phyloP scores from a whole-genome alignment of 768 basidiomycete genomes.

The Paxillus involutus region DNA sequence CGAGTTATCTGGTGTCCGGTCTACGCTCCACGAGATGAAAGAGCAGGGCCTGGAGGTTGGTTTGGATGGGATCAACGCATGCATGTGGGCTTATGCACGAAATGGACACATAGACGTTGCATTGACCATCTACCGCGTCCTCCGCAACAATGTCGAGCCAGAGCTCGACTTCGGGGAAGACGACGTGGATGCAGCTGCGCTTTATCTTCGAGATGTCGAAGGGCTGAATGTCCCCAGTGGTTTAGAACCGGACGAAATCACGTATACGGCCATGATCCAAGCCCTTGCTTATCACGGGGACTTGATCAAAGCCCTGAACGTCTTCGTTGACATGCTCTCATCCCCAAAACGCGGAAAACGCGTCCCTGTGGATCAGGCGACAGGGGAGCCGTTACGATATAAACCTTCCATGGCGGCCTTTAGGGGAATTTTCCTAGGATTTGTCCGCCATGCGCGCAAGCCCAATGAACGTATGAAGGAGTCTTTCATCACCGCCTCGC shows the following conservation, averaged over 20 bases:
- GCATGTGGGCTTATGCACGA: constrained; percentile 66
- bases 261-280: constrained; percentile 71
- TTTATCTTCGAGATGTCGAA: constrained; percentile 42
- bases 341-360: constrained; percentile 40
- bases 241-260: constrained; percentile 60
- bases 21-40: constrained; percentile 52
- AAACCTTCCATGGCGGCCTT: constrained; percentile 54
- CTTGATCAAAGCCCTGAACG: constrained; percentile 49
- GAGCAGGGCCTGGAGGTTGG: constrained; percentile 52
- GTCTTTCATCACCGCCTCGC: constrained; percentile 1
- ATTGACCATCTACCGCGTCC: constrained; percentile 57
- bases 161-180: constrained; percentile 33
- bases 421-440: constrained; percentile 75
- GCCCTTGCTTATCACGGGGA: constrained; percentile 70
- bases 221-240: constrained; percentile 42
- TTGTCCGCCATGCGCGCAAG: constrained; percentile 54
- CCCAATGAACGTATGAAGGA: constrained; percentile 8
- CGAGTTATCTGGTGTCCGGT: constrained; percentile 54
- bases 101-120: constrained; percentile 56
- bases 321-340: constrained; percentile 69
- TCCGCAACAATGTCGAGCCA: constrained; percentile 52
- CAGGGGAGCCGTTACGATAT: constrained; percentile 31
- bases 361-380: constrained; percentile 27
- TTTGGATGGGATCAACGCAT: constrained; percentile 67
- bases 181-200: constrained; percentile 35